A percentile compares a stretch with the other conserved stretches of the same genome.
Evolutionary conservation across 1,284 basidiomycete species (phyloP).

Genomic region (Caloboletus firmus): DNA sequence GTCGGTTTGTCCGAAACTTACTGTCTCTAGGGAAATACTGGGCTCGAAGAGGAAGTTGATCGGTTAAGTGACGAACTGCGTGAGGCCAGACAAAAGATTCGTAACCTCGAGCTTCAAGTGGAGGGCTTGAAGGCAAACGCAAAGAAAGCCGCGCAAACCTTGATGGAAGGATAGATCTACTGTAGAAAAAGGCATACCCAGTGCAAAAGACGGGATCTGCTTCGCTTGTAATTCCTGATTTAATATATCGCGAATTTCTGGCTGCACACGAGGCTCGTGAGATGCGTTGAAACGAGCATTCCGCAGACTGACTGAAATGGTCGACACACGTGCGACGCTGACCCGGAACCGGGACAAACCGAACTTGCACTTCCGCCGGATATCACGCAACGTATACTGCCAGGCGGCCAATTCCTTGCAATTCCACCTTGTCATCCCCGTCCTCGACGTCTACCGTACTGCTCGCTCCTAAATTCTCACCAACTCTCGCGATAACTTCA

Average conservation of each 20-base stretch:
- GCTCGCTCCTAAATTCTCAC: not conserved
- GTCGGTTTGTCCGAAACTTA: not conserved
- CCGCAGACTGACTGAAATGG: not conserved
- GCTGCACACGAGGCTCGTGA: constrained; percentile 10
- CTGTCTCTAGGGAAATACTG: constrained; percentile 17
- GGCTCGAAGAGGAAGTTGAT: constrained; percentile 58
- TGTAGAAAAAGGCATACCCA: constrained; percentile 7
- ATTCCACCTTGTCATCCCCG: not conserved
- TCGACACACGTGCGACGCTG: constrained; percentile 24
- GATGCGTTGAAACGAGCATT: not conserved
- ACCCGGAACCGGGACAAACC: no score
- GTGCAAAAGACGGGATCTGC: constrained; percentile 5
- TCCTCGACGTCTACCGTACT: not conserved
- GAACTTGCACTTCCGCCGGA: no score
- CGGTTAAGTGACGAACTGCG: constrained; percentile 64
- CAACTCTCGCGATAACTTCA: not conserved
- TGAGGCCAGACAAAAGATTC: constrained; percentile 75
- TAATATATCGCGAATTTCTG: not conserved
- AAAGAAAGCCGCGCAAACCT: constrained; percentile 58
- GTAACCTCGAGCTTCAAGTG: constrained; percentile 81
- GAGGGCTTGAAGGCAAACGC: constrained; percentile 75
- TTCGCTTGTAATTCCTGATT: constrained; percentile 5
- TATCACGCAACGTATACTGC: not conserved
- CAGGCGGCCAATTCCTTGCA: no score
- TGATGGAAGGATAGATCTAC: constrained; percentile 40